phyloP scores from a whole-genome alignment of 2,329 filamentous ascomycete species.

The Fusarium veterinarium region DNA sequence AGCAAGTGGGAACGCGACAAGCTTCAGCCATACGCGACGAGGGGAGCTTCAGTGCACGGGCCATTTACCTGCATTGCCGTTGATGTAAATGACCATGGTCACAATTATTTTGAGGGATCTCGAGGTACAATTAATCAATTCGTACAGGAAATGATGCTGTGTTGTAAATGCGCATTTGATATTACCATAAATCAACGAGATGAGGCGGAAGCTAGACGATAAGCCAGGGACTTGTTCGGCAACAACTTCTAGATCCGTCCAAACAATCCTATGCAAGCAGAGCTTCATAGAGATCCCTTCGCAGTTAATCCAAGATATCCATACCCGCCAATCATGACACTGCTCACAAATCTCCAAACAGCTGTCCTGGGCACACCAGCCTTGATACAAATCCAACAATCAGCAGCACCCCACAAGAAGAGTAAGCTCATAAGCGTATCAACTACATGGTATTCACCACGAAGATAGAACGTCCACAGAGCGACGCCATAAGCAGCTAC shows the following conservation, averaged over 20 bases:
- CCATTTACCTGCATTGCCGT: neutral
- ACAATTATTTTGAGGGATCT: neutral
- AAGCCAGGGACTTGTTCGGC: no score
- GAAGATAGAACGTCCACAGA: conserved; percentile 41
- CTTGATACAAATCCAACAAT: conserved; percentile 42
- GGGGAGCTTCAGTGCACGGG: conserved; percentile 18
- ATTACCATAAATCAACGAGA: neutral
- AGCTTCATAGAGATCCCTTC: conserved; percentile 9
- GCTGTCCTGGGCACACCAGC: conserved; percentile 33
- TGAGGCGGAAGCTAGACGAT: neutral
- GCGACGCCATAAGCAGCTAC: conserved; percentile 34
- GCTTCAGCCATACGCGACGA: conserved; percentile 25
- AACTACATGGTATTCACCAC: conserved; percentile 26
- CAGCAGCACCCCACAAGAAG: conserved; percentile 28
- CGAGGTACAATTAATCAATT: neutral
- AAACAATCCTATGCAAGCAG: neutral
- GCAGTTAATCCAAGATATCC: conserved; percentile 36
- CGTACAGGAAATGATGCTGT: rapidly evolving
- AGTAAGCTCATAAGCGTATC: conserved; percentile 40
- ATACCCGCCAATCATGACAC: conserved; percentile 28
- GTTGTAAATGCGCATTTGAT: neutral
- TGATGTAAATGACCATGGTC: neutral
- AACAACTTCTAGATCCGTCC: neutral
- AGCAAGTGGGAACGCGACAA: conserved; percentile 31
- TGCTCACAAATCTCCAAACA: conserved; percentile 20